Conservation (phyloP, 441 rosid genomes). For the Populus hybrid region DNA sequence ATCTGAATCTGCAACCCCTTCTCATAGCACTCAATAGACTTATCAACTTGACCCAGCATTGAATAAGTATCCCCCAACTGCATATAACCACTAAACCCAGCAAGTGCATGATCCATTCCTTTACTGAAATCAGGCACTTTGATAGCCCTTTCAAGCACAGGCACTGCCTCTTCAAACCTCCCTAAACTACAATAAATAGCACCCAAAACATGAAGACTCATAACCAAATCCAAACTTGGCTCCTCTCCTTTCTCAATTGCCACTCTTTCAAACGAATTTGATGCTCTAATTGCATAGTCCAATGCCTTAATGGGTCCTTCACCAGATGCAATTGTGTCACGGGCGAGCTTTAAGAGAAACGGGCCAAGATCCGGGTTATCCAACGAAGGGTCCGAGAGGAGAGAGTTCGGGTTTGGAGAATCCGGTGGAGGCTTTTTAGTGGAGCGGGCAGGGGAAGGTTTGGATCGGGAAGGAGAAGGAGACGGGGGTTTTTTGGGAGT, state of each 20-base stretch:
- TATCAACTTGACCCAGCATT: conserved; percentile 90
- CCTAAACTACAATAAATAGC: conserved; percentile 94
- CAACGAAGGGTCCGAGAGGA: conserved; percentile 57
- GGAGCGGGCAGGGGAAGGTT: conserved; percentile 70
- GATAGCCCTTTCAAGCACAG: conserved; percentile 77
- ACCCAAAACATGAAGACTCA: conserved; percentile 92
- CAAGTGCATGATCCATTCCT: conserved; percentile 92
- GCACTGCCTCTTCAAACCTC: conserved; percentile 86
- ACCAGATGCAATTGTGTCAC: conserved; percentile 90
- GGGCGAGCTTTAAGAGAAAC: conserved; percentile 82
- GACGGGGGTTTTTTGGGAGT: conserved; percentile 32
- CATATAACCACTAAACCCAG: conserved; percentile 93
- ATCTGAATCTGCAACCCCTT: conserved; percentile 94
- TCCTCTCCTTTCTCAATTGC: conserved; percentile 37
- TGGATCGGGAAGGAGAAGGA: conserved; percentile 71
- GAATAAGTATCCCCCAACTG: conserved; percentile 93
- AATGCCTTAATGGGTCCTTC: conserved; percentile 85
- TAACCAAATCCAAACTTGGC: conserved; percentile 85
- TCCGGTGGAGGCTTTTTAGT: conserved; percentile 69
- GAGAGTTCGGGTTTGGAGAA: conserved; percentile 33
- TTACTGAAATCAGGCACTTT: conserved; percentile 60
- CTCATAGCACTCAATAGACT: conserved; percentile 77
- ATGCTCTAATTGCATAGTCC: conserved; percentile 89
- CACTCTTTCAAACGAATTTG: conserved; percentile 74
- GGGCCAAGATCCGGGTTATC: conserved; percentile 99